Evolutionary conservation across 163 green algal species (phyloP).

Genomic region (Chlorella variabilis): DNA sequence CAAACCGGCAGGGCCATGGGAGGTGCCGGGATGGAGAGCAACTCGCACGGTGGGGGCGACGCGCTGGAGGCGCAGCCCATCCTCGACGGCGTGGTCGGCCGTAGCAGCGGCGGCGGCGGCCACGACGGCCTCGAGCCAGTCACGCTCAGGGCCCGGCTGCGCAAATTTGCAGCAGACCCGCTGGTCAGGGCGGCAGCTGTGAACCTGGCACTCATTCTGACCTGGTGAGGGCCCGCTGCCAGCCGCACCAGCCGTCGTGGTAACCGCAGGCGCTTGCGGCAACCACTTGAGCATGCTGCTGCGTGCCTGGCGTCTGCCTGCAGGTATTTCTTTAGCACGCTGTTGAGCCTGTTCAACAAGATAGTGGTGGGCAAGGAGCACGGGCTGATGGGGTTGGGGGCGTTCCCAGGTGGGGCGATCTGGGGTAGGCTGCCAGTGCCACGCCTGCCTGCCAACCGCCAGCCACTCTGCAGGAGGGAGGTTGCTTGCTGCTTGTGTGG

Average conservation of each 20-base stretch:
- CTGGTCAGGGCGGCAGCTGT: not conserved
- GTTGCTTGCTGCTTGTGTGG: too few relatives aligned
- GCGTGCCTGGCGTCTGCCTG: not conserved
- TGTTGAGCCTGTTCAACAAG: constrained; percentile 87
- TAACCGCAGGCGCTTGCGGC: too few relatives aligned
- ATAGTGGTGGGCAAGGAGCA: constrained; percentile 78
- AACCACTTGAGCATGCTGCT: too few relatives aligned
- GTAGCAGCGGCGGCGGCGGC: not conserved
- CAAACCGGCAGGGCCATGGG: not conserved
- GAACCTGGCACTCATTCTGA: constrained; percentile 42
- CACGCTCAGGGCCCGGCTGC: not conserved
- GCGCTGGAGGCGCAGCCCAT: constrained; percentile 32
- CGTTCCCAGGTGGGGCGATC: constrained; percentile 75
- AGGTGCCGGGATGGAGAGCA: not conserved
- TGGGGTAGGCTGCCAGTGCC: not conserved
- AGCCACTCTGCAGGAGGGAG: too few relatives aligned
- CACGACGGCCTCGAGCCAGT: not conserved
- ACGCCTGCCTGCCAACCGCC: not conserved
- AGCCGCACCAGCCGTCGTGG: not conserved
- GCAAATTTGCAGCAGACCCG: not conserved
- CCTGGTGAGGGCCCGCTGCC: not conserved
- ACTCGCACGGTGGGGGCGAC: not conserved
- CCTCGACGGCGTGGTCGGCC: not conserved
- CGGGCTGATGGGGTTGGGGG: constrained; percentile 69
- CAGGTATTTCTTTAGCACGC: constrained; percentile 89